Percentiles rank a stretch among this genome's conserved stretches.
phyloP scores from a whole-genome alignment of 192 early-diverging fungal genomes.

The Backusella liffmaniae region DNA sequence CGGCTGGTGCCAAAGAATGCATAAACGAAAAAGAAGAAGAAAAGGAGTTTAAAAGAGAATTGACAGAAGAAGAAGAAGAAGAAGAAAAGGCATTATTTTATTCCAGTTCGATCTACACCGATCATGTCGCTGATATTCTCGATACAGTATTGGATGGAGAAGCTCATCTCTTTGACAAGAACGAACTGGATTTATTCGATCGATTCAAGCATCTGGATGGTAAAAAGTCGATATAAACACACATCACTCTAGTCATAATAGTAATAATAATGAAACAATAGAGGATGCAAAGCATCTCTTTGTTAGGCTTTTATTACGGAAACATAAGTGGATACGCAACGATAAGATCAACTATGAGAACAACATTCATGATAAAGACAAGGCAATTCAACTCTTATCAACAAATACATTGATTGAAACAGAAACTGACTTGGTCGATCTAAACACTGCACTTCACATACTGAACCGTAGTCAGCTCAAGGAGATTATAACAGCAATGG shows the following conservation, averaged over 20 bases:
- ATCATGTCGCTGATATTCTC: constrained; percentile 38
- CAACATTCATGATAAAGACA: constrained; percentile 7
- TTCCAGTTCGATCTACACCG: constrained; percentile 39
- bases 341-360: constrained; percentile 25
- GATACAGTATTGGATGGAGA: constrained; percentile 44
- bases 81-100: neutral
- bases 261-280: neutral
- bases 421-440: neutral
- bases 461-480: constrained; percentile 37
- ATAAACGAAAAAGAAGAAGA: neutral
- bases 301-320: constrained; percentile 41
- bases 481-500: constrained; percentile 1
- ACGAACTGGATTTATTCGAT: constrained; percentile 38
- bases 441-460: constrained; percentile 26
- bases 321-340: constrained; percentile 37
- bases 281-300: constrained; percentile 40
- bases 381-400: neutral
- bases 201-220: constrained; percentile 33
- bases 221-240: neutral
- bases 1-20: neutral
- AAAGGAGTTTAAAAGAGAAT: neutral
- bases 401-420: constrained; percentile 14
- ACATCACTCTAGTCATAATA: too few relatives aligned
- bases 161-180: constrained; percentile 37
- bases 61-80: neutral